A percentile compares a stretch with the other conserved stretches of the same genome.
These are phyloP conservation scores for Cucurbita ficifolia DNA, from an alignment of 306 rosid species.

Conservation along the genomic window DNA sequence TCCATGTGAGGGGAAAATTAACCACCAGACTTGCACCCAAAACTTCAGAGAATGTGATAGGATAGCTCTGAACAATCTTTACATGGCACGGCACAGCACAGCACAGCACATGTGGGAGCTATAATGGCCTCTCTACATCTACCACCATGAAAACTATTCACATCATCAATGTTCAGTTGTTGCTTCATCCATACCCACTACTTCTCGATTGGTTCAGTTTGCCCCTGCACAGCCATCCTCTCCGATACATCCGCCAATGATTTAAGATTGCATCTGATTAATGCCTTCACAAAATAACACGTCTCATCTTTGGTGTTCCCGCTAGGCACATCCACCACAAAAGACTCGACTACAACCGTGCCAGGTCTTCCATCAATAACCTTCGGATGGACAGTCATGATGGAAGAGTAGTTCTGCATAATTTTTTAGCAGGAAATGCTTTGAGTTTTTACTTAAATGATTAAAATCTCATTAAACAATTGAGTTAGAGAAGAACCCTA, in stretches of 20 bases:
- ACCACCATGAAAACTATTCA: constrained; percentile 8
- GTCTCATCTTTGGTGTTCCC: constrained; percentile 95
- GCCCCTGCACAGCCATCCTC: constrained; percentile 88
- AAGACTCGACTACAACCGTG: constrained; percentile 88
- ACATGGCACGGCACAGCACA: constrained; percentile 20
- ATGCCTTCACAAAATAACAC: constrained; percentile 81
- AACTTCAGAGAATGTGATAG: constrained; percentile 48
- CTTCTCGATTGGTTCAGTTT: constrained; percentile 43
- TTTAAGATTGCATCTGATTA: constrained; percentile 88
- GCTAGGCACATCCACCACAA: constrained; percentile 82
- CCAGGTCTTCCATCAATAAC: constrained; percentile 83
- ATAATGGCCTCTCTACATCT: not conserved
- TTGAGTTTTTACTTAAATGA: not conserved
- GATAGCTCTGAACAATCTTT: constrained; percentile 50
- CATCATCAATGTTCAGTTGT: not conserved
- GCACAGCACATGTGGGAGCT: not conserved
- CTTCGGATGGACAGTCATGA: constrained; percentile 78
- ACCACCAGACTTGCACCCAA: constrained; percentile 34
- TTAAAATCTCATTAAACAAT: not conserved
- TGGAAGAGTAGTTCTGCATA: constrained; percentile 88
- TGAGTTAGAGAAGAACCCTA: not conserved
- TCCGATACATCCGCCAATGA: constrained; percentile 94
- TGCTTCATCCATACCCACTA: constrained; percentile 23
- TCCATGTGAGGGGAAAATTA: constrained; percentile 35
- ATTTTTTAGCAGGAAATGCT: not conserved